These are phyloP conservation scores for Arabidopsis suecica DNA, from an alignment of 345 rosid genomes.

Conservation along the genomic window DNA sequence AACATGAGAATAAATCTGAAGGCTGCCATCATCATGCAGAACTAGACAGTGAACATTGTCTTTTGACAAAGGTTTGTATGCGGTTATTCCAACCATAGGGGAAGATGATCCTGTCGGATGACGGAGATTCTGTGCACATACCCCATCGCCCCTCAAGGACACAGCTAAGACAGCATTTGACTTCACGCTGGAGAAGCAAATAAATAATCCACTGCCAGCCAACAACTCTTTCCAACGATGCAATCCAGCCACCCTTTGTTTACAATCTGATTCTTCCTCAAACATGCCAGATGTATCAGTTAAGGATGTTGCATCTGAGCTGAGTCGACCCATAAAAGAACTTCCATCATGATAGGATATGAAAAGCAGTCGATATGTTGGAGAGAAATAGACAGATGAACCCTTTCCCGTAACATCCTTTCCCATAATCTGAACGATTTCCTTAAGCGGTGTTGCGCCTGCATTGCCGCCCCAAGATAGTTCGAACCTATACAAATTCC, in stretches of 20 bases:
- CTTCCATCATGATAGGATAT: slow-evolving; percentile 89
- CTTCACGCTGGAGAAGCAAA: slow-evolving; percentile 78
- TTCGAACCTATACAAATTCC: slow-evolving; percentile 78
- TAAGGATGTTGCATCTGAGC: slow-evolving; percentile 68
- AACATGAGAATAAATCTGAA: slow-evolving; percentile 84
- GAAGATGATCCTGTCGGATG: slow-evolving; percentile 84
- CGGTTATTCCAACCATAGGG: slow-evolving; percentile 87
- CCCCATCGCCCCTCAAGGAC: slow-evolving; percentile 61
- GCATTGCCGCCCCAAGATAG: slow-evolving; percentile 75
- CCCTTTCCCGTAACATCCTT: slow-evolving; percentile 77
- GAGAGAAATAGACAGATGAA: slow-evolving; percentile 81
- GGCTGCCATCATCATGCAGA: slow-evolving; percentile 98
- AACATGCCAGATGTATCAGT: slow-evolving; percentile 69
- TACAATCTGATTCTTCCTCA: slow-evolving; percentile 83
- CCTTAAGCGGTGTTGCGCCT: slow-evolving; percentile 87
- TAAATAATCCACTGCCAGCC: slow-evolving; percentile 77
- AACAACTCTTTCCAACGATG: slow-evolving; percentile 93
- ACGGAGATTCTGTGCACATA: slow-evolving; percentile 79
- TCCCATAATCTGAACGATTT: slow-evolving; percentile 66
- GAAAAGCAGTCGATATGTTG: slow-evolving; percentile 75
- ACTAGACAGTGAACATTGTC: slow-evolving; percentile 92
- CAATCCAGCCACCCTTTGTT: slow-evolving; percentile 71
- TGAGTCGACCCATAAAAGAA: slow-evolving; percentile 75
- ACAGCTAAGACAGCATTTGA: slow-evolving; percentile 78
- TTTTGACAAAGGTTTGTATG: slow-evolving; percentile 92